Base-by-base conservation (phyloP, 2,329 filamentous ascomycete species). In the Diaporthe longicolla region DNA sequence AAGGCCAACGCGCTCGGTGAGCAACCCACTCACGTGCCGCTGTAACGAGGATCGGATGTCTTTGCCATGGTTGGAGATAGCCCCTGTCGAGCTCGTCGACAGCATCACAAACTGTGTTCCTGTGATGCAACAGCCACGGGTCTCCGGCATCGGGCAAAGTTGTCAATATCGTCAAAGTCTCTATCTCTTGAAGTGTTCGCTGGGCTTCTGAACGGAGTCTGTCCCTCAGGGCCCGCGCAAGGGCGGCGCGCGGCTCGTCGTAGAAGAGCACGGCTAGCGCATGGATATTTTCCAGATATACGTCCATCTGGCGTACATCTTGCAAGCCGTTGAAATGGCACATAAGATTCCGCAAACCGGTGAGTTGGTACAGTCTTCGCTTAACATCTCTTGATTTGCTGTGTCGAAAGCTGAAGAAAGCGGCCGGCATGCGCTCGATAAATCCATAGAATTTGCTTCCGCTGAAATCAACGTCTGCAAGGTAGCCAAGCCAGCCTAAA, bases 341-440 rank as follows among this genome's bases (percentile, higher is more conserved):
- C 3, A 65, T 0, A 2, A 29, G 13, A 19, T 50, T 65, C 9
- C 61, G 43, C 10, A 65, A 11, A 1, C 6, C 1, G 11, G 35
- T 35, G 11, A 65, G 19, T 10, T 11, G 0, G 1, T 13, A 3
- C 0, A 63, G 24, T 2, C 1, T 24, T 1, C 10, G 2, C 1
- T 2, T 13, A 3, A 65, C 26, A 10, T 50, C 9, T 11, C 1
- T 13, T 3, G 11, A 4, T 32, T 32, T 5, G 4, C 26, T 65
- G 19, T 50, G 43, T 17, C 43, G 17, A 9, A 32, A 50, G 10
- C 11, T 21, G 26, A 65, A 65, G 21, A 26, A 19, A 0, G 19
- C 0, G 17, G 1, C 1, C 17, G 59, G 26, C 21, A 43, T 45
- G 26, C 3, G 5, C 17, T 4, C 6, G 15, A 32, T 4, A 10